phyloP scores from a whole-genome alignment of 2,329 filamentous ascomycete species.

The Diaporthe velutina region DNA sequence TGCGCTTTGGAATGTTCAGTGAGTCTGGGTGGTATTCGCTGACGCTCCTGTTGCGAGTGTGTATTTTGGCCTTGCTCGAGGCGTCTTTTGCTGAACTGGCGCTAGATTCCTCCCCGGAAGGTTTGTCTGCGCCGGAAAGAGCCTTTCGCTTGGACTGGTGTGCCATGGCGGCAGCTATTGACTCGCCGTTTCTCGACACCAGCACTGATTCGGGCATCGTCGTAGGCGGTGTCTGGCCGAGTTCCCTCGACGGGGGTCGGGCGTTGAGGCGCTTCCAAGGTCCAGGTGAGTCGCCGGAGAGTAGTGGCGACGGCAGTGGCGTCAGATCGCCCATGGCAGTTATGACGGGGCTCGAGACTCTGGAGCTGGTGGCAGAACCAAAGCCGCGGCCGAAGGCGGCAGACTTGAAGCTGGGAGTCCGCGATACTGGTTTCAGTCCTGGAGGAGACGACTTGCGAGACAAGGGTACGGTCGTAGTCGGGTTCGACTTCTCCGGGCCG shows the following conservation, averaged over 20 bases:
- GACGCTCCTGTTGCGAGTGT: constrained; percentile 83
- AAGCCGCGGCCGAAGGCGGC: constrained; percentile 62
- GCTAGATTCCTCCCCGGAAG: constrained; percentile 25
- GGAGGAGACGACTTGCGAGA: constrained; percentile 58
- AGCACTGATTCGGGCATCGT: constrained; percentile 60
- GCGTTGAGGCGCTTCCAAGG: constrained; percentile 71
- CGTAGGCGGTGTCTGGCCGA: constrained; percentile 48
- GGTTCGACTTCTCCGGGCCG: constrained; percentile 43
- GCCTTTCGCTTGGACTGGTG: constrained; percentile 69
- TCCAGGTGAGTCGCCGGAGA: constrained; percentile 74
- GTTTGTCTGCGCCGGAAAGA: constrained; percentile 11
- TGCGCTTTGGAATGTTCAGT: constrained; percentile 76
- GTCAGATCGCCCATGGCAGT: constrained; percentile 84
- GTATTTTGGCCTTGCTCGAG: constrained; percentile 51
- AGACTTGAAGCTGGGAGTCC: constrained; percentile 73
- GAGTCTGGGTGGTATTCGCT: constrained; percentile 89
- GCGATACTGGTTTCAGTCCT: constrained; percentile 64
- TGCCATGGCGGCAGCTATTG: constrained; percentile 62
- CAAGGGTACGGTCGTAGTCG: constrained; percentile 44
- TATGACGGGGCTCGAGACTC: constrained; percentile 79
- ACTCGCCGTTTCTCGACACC: constrained; percentile 65
- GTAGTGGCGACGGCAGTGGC: constrained; percentile 81
- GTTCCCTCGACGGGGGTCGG: constrained; percentile 62
- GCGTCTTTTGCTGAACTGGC: constrained; percentile 24
- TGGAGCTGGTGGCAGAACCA: constrained; percentile 73